These are phyloP conservation scores for Rhizoclosmatium globosum DNA, from an alignment of 192 early-diverging fungal species.

Conservation along the genomic window DNA sequence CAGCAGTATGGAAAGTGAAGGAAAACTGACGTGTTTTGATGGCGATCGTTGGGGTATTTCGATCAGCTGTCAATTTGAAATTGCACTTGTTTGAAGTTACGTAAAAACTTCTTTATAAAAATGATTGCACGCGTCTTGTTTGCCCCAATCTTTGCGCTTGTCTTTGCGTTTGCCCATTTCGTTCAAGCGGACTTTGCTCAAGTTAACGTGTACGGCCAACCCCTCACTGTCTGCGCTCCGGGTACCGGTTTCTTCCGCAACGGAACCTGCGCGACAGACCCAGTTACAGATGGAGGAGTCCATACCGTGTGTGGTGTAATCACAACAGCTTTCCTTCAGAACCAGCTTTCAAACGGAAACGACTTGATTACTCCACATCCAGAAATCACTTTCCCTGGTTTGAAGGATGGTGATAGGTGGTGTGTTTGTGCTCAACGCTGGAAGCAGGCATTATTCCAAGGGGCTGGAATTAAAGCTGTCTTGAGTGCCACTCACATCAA, in stretches of 20 bases:
- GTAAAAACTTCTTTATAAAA: no score
- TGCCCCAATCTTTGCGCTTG: no score
- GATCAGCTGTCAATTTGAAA: no score
- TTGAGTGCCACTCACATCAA: slow-evolving; percentile 2
- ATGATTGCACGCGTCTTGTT: no score
- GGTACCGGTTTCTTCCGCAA: slow-evolving; percentile 24
- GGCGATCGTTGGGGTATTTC: no score
- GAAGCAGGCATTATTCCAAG: slow-evolving; percentile 8
- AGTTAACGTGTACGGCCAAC: slow-evolving; percentile 16
- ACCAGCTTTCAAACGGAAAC: not conserved
- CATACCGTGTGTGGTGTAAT: slow-evolving; percentile 19
- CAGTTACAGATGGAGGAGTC: not conserved
- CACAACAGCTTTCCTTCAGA: not conserved
- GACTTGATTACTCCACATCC: slow-evolving; percentile 18
- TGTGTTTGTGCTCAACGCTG: slow-evolving; percentile 20
- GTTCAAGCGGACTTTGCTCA: not conserved
- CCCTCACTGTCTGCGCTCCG: not conserved
- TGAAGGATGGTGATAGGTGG: slow-evolving; percentile 23
- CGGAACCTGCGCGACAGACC: slow-evolving; percentile 20
- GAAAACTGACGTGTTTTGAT: no score
- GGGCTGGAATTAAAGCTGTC: not conserved
- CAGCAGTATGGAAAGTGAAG: not conserved
- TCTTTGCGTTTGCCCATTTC: no score
- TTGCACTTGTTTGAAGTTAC: no score
- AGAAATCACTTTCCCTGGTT: slow-evolving; percentile 10